phyloP scores from a whole-genome alignment of 164 flowering plant genomes.

The Taxillus chinensis region DNA sequence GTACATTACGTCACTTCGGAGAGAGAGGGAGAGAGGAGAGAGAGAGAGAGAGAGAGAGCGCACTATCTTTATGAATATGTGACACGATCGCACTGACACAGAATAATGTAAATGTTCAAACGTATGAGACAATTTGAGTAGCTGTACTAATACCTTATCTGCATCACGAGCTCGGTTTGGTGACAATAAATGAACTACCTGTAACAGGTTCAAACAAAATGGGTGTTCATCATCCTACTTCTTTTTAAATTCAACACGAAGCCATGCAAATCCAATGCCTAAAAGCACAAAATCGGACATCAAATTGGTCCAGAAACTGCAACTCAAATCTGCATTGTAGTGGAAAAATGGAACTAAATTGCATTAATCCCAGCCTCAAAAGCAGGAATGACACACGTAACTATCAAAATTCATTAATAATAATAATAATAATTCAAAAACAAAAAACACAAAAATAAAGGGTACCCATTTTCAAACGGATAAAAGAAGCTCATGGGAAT shows the following conservation, averaged over 20 bases:
- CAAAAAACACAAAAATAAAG: too few species aligned
- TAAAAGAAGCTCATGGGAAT: too few species aligned
- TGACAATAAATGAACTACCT: constrained; percentile 20
- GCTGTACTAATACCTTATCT: constrained; percentile 5
- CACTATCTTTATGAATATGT: too few species aligned
- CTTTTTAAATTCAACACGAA: neutral
- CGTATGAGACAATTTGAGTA: neutral
- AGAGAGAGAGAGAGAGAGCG: too few species aligned
- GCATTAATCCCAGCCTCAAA: too few species aligned
- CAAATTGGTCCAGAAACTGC: neutral
- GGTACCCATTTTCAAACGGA: too few species aligned
- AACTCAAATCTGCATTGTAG: too few species aligned
- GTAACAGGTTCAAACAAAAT: constrained; percentile 6
- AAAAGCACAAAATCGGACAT: neutral
- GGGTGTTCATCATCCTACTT: constrained; percentile 5
- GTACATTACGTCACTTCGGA: neutral
- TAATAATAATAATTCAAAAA: too few species aligned
- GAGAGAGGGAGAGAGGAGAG: neutral
- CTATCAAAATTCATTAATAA: too few species aligned
- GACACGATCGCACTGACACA: neutral
- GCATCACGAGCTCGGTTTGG: constrained; percentile 26
- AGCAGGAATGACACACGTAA: too few species aligned
- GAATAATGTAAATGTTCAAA: neutral
- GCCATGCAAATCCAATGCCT: neutral
- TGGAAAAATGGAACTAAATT: too few species aligned